Percentiles rank a stretch among this genome's conserved stretches.
phyloP scores from a whole-genome alignment of 1,284 basidiomycete species.

The Anthracocystis setariae region DNA sequence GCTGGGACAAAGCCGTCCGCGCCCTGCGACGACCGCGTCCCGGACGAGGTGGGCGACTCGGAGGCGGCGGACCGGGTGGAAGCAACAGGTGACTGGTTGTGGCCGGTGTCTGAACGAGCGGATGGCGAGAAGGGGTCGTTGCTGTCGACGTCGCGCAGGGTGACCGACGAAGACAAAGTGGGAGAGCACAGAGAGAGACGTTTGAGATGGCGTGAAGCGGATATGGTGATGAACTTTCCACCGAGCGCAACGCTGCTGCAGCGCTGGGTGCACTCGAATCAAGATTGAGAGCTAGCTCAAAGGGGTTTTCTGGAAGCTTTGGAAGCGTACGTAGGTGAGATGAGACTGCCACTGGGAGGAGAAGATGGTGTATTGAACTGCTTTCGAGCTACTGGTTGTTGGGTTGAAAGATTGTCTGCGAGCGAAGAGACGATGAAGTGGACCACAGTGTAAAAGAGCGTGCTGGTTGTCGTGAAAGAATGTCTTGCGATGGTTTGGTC shows the following conservation, averaged over 20 bases:
- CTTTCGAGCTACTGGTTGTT: no score
- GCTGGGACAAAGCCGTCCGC: slow-evolving; percentile 15
- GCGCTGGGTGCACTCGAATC: slow-evolving; percentile 1
- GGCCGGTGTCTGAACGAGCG: slow-evolving; percentile 5
- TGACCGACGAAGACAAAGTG: slow-evolving; percentile 25
- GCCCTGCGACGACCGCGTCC: slow-evolving; percentile 23
- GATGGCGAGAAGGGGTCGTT: slow-evolving; percentile 28
- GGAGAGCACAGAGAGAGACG: slow-evolving; percentile 47
- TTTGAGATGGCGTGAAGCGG: slow-evolving; percentile 46
- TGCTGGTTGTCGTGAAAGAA: no score
- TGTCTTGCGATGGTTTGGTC: no score
- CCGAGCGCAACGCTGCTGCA: slow-evolving; percentile 7
- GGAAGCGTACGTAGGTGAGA: no score
- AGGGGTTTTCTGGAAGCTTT: no score
- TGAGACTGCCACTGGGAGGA: no score
- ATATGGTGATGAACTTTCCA: slow-evolving; percentile 27
- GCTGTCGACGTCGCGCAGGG: slow-evolving; percentile 11
- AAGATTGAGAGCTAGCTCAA: no score
- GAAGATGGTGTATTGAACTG: no score
- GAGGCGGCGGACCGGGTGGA: slow-evolving; percentile 16
- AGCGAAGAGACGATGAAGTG: no score
- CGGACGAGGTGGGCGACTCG: slow-evolving; percentile 26
- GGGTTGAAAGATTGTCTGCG: no score
- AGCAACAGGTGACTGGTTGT: background rate
- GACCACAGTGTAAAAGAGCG: no score